Evolutionary conservation across 805 yeast genomes (phyloP), one percentile per base, ranked within the genome.

Genomic region (Brettanomyces naardenensis): DNA sequence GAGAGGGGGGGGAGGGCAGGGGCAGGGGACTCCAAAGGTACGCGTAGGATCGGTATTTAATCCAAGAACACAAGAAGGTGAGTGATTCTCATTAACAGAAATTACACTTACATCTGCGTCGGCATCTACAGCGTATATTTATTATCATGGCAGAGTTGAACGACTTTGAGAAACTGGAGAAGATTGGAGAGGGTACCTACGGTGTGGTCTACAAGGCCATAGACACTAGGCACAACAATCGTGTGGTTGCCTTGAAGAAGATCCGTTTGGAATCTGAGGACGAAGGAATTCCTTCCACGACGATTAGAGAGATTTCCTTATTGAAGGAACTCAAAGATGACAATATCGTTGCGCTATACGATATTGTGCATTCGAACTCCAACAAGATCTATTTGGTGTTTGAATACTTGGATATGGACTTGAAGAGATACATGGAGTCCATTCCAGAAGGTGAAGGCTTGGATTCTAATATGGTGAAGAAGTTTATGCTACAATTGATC

Each of bases 281-380:
- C 59, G 98, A 92, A 59, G 98, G 98, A 15, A 97, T 94, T 18
- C 98, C 98, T 2, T 88, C 97, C 2, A 92, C 98, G 0, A 97
- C 98, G 5, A 92, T 92, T 42, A 73, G 98, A 51, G 98, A 92
- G 58, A 92, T 92, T 49, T 90, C 97, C 2, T 69, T 92, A 33
- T 72, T 92, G 61, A 90, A 92, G 59, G 98, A 92, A 58, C 72
- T 92, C 71, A 76, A 86, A 46, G 95, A 92, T 62, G 95, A 87
- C 44, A 88, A 90, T 61, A 89, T 90, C 37, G 97, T 92, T 19
- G 70, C 95, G 33, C 69, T 92, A 31, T 86, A 80, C 59, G 96
- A 92, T 61, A 92, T 92, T 46, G 94, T 92, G 44, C 98, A 92
- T 59, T 83, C 95, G 2, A 97, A 90, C 59, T 75, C 84, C 15